phyloP scores from a whole-genome alignment of 495 filamentous ascomycete species.

The Xylaria sp. region DNA sequence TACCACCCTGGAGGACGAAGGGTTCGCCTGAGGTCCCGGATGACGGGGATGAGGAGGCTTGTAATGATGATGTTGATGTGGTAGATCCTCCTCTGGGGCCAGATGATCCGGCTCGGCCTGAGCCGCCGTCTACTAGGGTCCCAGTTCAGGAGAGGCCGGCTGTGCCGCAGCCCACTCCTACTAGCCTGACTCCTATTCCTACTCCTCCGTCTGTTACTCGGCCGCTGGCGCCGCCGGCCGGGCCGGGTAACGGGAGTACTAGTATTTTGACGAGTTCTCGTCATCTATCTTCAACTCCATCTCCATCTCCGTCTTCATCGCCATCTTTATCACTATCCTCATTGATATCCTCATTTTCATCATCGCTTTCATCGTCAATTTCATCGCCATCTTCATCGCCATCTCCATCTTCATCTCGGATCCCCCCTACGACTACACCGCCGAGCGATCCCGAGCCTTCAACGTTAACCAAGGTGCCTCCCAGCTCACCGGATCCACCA shows the following conservation, averaged over 20 bases:
- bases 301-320: neutral
- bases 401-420: neutral
- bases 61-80: neutral
- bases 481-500: neutral
- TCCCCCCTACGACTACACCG: neutral
- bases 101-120: neutral
- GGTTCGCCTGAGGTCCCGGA: neutral
- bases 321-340: neutral
- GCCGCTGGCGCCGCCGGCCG: neutral
- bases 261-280: neutral
- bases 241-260: neutral
- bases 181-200: neutral
- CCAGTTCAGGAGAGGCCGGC: constrained; percentile 9
- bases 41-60: neutral
- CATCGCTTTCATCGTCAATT: neutral
- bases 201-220: neutral
- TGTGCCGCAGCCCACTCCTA: neutral
- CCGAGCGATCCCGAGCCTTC: neutral
- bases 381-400: neutral
- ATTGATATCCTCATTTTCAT: neutral
- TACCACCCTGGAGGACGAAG: neutral
- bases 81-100: neutral
- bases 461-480: neutral
- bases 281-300: neutral
- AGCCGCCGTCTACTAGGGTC: neutral